Conservation (phyloP, 164 flowering plant genomes). For the Vitis amurensis region DNA sequence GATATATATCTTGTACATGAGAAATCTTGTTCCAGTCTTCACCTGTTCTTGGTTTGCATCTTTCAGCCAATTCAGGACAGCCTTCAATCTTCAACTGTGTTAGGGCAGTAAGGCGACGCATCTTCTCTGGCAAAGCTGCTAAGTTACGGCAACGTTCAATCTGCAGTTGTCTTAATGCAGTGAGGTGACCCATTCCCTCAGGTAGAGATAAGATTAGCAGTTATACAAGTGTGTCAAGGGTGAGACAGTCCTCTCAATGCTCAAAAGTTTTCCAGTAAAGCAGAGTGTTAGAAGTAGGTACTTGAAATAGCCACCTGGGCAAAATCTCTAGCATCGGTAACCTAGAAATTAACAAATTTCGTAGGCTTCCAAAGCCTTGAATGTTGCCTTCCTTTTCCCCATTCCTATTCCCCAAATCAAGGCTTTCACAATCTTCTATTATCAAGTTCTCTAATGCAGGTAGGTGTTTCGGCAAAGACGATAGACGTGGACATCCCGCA, state of each 20-base stretch:
- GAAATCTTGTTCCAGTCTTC: slow-evolving; percentile 11
- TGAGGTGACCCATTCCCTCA: background rate
- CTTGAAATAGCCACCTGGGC: no score
- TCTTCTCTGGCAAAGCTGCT: background rate
- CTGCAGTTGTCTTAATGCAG: background rate
- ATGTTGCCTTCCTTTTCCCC: no score
- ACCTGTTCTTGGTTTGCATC: background rate
- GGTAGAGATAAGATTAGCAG: background rate
- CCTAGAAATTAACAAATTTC: accelerated
- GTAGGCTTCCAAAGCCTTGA: no score
- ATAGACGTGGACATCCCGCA: background rate
- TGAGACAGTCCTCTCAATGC: background rate
- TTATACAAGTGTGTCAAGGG: background rate
- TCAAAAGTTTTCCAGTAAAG: no score
- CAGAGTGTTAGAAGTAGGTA: no score
- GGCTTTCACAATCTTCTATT: background rate
- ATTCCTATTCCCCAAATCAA: background rate
- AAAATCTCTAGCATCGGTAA: no score
- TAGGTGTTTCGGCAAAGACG: background rate
- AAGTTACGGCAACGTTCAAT: background rate
- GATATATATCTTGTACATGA: background rate
- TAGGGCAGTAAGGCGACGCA: background rate
- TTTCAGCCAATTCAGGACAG: background rate
- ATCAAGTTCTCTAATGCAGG: background rate
- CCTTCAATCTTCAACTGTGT: background rate